These are phyloP conservation scores for Kwoniella sp. DNA, from an alignment of 768 basidiomycete genomes.

Conservation along the genomic window DNA sequence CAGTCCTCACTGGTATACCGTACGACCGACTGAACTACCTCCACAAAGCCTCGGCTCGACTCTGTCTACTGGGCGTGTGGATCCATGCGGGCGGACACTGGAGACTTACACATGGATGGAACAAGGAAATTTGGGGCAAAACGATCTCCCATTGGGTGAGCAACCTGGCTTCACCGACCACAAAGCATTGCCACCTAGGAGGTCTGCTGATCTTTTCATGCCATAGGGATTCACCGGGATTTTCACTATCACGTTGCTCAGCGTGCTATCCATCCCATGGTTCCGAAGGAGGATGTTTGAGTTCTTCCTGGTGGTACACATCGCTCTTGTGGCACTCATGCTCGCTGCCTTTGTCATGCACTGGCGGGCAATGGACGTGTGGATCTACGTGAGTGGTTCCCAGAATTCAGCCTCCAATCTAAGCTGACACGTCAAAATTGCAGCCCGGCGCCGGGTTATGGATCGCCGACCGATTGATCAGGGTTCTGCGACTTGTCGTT, in stretches of 20 bases:
- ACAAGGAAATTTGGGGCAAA: conserved; percentile 22
- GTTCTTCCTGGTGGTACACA: conserved; percentile 53
- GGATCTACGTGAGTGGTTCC: conserved; percentile 40
- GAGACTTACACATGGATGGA: conserved; percentile 29
- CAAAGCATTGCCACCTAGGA: conserved; percentile 6
- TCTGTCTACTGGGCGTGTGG: conserved; percentile 45
- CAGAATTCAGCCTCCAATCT: neutral
- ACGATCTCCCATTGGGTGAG: conserved; percentile 39
- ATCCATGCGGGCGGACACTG: conserved; percentile 44
- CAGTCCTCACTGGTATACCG: conserved; percentile 63
- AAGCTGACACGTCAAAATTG: too few species aligned
- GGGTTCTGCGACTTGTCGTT: conserved; percentile 43
- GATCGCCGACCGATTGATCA: conserved; percentile 52
- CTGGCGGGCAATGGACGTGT: conserved; percentile 37
- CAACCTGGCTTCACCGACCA: neutral
- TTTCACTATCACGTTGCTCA: conserved; percentile 45
- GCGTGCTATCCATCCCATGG: conserved; percentile 36
- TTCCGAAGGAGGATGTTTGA: conserved; percentile 52
- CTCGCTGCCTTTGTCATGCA: conserved; percentile 44
- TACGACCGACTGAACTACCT: conserved; percentile 62
- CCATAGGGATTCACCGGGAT: conserved; percentile 46
- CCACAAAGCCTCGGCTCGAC: conserved; percentile 50
- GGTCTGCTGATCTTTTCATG: conserved; percentile 11
- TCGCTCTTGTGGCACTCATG: conserved; percentile 44
- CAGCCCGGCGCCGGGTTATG: conserved; percentile 53